These are phyloP conservation scores for Chenopodium suecicum DNA, from an alignment of 148 eudicot species.

Conservation along the genomic window DNA sequence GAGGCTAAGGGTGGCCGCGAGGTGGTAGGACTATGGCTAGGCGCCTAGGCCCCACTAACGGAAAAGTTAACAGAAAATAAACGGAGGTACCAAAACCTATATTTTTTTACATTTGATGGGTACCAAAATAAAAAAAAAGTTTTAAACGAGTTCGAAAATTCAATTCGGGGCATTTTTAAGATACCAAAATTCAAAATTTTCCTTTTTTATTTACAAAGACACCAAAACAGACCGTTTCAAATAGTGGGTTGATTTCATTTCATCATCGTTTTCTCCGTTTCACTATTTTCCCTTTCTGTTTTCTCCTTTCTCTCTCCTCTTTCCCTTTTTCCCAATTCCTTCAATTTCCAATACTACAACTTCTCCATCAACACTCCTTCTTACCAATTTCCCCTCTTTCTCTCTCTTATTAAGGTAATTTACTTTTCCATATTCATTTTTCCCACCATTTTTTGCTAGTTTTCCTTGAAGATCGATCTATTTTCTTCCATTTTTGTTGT, in stretches of 20 bases:
- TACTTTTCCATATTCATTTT: not conserved
- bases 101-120: too few species aligned
- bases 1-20: too few species aligned
- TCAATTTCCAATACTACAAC: conserved; percentile 7
- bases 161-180: too few species aligned
- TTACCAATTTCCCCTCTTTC: too few species aligned
- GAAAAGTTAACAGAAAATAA: too few species aligned
- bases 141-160: too few species aligned
- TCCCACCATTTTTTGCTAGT: not conserved
- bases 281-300: conserved; percentile 5
- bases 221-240: conserved; percentile 25
- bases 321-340: not conserved
- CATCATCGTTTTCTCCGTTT: conserved; percentile 34
- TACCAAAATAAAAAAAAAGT: too few species aligned
- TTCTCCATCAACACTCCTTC: conserved; percentile 11
- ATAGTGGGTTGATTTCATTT: conserved; percentile 22
- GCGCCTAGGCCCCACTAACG: too few species aligned
- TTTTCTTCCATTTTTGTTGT: not conserved
- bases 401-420: not conserved
- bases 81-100: too few species aligned
- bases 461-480: conserved; percentile 7
- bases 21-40: too few species aligned
- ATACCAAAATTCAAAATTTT: too few species aligned
- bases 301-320: not conserved
- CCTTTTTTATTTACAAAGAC: not conserved